Evolutionary conservation across 2,329 filamentous ascomycete species (phyloP), one percentile per base, ranked within the genome.

Genomic region (Pyrenochaeta sp.): DNA sequence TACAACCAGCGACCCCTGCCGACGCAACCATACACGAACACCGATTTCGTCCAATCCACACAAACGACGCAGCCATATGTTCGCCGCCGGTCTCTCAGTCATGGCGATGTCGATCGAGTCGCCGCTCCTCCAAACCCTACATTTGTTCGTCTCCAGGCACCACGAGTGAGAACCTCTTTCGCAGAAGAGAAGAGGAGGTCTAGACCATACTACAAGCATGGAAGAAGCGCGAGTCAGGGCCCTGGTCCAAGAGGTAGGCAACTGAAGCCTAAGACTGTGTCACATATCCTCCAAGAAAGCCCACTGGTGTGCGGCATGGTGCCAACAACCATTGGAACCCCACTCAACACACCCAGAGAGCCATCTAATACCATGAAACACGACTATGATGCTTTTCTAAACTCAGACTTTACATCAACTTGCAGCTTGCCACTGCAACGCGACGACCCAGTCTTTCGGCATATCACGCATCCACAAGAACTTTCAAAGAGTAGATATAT

Each of bases 71-170:
- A 42, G 49, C 29, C 21, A 44, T 62, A 59, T 17, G 47, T 33
- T 11, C 68, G 69, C 36, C 66, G 67, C n/a, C 66, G 67, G 21
- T 73, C 71, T 12, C 58, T 69, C n/a, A 70, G 70, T 36, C 61
- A 67, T 35, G 47, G 59, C 20, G 66, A 64, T n/a, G 53, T 43
- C 37, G 60, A 64, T 20, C 60, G 48, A 23, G 45, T 58, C 31
- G 54, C 50, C 20, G 9, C 44, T 9, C 31, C 40, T 37, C 36
- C 41, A 3, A 66, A 66, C 5, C 68, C 66, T 14, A 63, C 56
- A 2, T 70, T 71, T 49, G 37, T 70, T 36, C 64, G 64, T 6
- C 58, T 67, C 7, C 64, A 63, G 50, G 49, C 49, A 20, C 57
- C 63, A 6, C 63, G 60, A 2, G 17, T 41, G 2, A 50, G 54